Conservation (phyloP, 73 alveolate species). For the Effrenium voratum region DNA sequence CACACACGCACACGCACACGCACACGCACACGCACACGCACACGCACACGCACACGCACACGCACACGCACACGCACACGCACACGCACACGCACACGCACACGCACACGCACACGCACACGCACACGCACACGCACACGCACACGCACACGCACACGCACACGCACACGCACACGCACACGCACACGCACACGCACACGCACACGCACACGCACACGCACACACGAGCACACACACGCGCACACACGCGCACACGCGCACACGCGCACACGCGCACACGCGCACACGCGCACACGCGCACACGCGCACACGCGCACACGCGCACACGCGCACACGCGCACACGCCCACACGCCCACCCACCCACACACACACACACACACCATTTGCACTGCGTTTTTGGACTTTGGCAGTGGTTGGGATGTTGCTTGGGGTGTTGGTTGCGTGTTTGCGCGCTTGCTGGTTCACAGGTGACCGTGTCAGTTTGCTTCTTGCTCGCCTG, state of each 20-base stretch:
- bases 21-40: conserved; percentile 6
- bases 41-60: not conserved
- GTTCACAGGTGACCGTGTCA: too few relatives aligned
- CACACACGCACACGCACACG: conserved; percentile 10
- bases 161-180: not conserved
- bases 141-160: conserved; percentile 1
- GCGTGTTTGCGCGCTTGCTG: too few relatives aligned
- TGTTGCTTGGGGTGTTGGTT: too few relatives aligned
- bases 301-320: too few relatives aligned
- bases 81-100: not conserved
- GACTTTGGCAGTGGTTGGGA: too few relatives aligned
- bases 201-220: conserved; percentile 8
- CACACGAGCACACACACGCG: too few relatives aligned
- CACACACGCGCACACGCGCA: not conserved
- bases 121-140: conserved; percentile 13
- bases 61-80: not conserved
- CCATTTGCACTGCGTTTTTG: too few relatives aligned
- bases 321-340: too few relatives aligned
- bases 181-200: not conserved
- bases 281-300: too few relatives aligned
- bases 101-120: conserved; percentile 1
- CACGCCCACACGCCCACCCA: too few relatives aligned
- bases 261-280: conserved; percentile 14
- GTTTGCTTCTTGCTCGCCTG: too few relatives aligned
- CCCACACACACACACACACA: too few relatives aligned